These are phyloP conservation scores for Cladosporium phlei DNA, from an alignment of 2,329 filamentous ascomycete species.

Conservation along the genomic window DNA sequence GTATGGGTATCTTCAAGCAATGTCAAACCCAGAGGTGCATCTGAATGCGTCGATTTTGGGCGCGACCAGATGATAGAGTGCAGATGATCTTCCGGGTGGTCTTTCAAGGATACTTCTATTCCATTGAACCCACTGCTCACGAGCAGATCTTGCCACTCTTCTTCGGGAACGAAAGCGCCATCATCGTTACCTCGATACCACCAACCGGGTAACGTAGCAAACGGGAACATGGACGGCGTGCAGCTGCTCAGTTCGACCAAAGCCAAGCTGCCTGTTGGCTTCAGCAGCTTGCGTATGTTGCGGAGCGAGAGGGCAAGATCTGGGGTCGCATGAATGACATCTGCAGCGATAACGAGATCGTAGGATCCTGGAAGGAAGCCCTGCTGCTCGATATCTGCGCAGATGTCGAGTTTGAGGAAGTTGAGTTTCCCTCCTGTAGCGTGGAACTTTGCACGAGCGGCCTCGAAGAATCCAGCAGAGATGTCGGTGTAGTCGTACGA, in stretches of 20 bases:
- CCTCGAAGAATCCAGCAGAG: conserved; percentile 38
- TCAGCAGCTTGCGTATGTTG: conserved; percentile 23
- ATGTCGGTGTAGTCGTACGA: conserved; percentile 49
- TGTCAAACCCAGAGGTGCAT: too few species aligned
- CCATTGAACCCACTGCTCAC: too few species aligned
- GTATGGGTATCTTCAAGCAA: too few species aligned
- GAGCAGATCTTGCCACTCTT: too few species aligned
- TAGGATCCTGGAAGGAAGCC: conserved; percentile 30
- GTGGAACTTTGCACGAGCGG: conserved; percentile 30
- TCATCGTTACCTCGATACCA: too few species aligned
- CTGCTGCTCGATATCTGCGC: conserved; percentile 28
- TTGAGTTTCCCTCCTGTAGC: conserved; percentile 26
- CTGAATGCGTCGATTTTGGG: too few species aligned
- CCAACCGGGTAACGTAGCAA: too few species aligned
- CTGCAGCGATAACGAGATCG: conserved; percentile 24
- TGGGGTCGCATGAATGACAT: conserved; percentile 23
- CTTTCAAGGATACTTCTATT: too few species aligned
- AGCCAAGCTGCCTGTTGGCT: conserved; percentile 20
- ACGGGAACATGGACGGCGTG: too few species aligned
- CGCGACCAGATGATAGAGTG: too few species aligned
- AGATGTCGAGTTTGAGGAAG: conserved; percentile 30
- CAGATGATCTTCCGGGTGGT: too few species aligned
- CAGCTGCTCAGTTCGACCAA: conserved; percentile 18
- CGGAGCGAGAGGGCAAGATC: conserved; percentile 15
- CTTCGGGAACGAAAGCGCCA: too few species aligned